Conservation (phyloP, 2,329 filamentous ascomycete species). For the Colletotrichum melonis region DNA sequence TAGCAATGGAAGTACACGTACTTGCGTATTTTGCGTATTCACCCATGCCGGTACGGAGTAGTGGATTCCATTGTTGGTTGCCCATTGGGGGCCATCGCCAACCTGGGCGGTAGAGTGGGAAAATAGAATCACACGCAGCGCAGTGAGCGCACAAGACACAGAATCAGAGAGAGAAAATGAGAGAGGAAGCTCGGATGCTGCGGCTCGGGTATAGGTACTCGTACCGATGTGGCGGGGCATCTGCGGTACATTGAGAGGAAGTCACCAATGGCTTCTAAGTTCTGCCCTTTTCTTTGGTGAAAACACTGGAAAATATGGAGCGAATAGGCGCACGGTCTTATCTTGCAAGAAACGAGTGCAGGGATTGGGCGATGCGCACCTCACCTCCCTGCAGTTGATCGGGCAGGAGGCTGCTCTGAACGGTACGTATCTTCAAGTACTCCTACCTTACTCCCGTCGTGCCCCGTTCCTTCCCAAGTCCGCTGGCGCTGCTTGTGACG, state of each 20-base stretch:
- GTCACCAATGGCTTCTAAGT: neutral
- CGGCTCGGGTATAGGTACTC: constrained; percentile 33
- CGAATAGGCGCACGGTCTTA: neutral
- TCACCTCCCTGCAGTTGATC: constrained; percentile 10
- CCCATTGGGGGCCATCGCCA: constrained; percentile 5
- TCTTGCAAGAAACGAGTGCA: neutral
- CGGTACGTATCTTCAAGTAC: neutral
- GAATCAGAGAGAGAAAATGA: neutral
- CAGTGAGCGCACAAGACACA: constrained; percentile 11
- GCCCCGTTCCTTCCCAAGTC: neutral
- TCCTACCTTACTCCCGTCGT: neutral
- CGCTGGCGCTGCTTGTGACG: neutral
- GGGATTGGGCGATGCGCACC: neutral
- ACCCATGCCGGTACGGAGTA: neutral
- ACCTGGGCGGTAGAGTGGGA: neutral
- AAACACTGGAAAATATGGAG: neutral
- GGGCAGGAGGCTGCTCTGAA: neutral
- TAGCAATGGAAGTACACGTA: neutral
- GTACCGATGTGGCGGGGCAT: neutral
- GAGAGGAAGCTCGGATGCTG: constrained; percentile 27
- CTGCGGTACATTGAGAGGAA: neutral
- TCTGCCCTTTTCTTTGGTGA: neutral
- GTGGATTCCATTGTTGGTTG: neutral
- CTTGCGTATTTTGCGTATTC: neutral
- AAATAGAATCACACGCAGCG: constrained; percentile 4